phyloP scores from a whole-genome alignment of 2,329 filamentous ascomycete species.

The Cladosporium sp. region DNA sequence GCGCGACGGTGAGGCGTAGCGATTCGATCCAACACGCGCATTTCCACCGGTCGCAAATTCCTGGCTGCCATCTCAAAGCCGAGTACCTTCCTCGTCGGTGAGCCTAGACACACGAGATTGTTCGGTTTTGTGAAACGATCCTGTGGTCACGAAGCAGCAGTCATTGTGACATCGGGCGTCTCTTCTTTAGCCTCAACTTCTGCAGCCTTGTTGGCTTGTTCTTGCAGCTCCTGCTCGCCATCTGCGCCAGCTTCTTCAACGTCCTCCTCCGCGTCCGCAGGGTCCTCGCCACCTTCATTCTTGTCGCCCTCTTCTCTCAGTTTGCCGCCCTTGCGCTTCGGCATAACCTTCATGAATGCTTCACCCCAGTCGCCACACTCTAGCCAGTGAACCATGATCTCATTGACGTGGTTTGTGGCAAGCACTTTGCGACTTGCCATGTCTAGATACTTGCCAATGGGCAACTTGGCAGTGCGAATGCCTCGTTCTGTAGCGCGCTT shows the following conservation, averaged over 20 bases:
- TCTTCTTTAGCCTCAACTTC: not conserved
- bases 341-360: conserved; percentile 85
- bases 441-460: conserved; percentile 92
- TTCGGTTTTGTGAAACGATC: not conserved
- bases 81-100: not conserved
- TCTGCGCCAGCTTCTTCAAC: conserved; percentile 25
- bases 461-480: conserved; percentile 84
- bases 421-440: conserved; percentile 86
- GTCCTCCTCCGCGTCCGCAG: conserved; percentile 23
- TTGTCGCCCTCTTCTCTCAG: conserved; percentile 50
- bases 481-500: conserved; percentile 72
- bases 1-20: not conserved
- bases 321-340: conserved; percentile 81
- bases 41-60: not conserved
- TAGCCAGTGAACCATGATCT: conserved; percentile 94
- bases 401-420: conserved; percentile 92
- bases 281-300: conserved; percentile 24
- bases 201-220: conserved; percentile 8
- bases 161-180: not conserved
- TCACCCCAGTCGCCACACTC: conserved; percentile 88
- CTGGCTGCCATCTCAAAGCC: not conserved
- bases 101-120: not conserved
- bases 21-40: not conserved
- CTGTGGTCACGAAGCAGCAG: conserved; percentile 11
- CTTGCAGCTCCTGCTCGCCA: conserved; percentile 13